A percentile compares a stretch with the other conserved stretches of the same genome.
Evolutionary conservation across 345 rosid genomes (phyloP).

Genomic region (Pugionium dolabratum): DNA sequence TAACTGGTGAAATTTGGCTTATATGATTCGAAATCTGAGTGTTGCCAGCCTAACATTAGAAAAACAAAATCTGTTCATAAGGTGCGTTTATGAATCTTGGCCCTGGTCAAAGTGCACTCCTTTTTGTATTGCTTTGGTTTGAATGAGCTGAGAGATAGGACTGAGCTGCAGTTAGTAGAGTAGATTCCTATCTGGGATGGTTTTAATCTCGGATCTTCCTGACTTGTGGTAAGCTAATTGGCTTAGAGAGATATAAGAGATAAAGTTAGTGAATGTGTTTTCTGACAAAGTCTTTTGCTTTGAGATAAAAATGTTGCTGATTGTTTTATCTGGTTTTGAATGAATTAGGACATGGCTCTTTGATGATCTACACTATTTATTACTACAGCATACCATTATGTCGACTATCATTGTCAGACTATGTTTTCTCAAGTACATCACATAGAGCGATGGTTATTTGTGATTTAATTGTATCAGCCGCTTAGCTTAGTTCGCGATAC

Average conservation of each 20-base stretch:
- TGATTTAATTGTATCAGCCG: not conserved
- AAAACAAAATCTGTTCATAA: too few species aligned
- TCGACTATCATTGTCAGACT: not conserved
- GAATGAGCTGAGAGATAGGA: not conserved
- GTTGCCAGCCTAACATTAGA: not conserved
- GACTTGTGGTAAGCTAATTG: not conserved
- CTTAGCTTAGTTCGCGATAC: not conserved
- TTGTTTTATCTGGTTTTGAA: not conserved
- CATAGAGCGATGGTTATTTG: not conserved
- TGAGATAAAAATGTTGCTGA: not conserved
- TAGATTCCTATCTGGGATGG: not conserved
- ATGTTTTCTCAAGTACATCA: not conserved
- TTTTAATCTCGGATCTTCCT: not conserved
- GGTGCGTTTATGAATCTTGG: too few species aligned
- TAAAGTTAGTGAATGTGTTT: not conserved
- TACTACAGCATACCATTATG: conserved; percentile 7
- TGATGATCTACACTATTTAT: not conserved
- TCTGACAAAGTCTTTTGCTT: conserved; percentile 7
- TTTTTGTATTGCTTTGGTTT: not conserved
- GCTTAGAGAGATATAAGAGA: not conserved
- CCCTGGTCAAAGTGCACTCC: not conserved
- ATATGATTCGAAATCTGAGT: not conserved
- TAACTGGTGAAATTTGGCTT: not conserved
- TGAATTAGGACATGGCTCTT: conserved; percentile 1
- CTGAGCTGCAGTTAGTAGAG: conserved; percentile 9